Evolutionary conservation across 192 early-diverging fungal species (phyloP).

Genomic region (Gamsiella multidivaricata): DNA sequence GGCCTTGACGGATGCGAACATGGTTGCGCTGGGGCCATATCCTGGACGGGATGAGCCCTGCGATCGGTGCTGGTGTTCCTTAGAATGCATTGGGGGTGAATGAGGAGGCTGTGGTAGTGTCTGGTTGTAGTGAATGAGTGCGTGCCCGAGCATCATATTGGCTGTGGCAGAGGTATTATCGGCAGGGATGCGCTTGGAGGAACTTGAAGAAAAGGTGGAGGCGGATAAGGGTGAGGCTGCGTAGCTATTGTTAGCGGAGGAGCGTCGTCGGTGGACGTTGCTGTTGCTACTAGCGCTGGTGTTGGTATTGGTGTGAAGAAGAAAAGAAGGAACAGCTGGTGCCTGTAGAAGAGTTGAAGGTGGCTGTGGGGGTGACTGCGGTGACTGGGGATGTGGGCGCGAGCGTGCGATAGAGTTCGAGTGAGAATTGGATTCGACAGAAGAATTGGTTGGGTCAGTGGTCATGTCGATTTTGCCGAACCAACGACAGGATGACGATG

Average conservation of each 20-base stretch:
- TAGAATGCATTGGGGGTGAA: not conserved
- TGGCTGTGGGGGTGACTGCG: too few species aligned
- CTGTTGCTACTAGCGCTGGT: not conserved
- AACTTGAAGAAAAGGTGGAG: slow-evolving; percentile 2
- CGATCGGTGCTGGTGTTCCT: not conserved
- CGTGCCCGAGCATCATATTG: not conserved
- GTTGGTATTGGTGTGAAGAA: not conserved
- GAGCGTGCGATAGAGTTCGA: too few species aligned
- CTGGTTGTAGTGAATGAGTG: not conserved
- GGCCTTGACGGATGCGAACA: too few species aligned
- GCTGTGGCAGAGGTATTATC: slow-evolving; percentile 4
- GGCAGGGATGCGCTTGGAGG: not conserved
- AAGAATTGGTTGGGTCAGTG: not conserved
- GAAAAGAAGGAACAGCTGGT: too few species aligned
- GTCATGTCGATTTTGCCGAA: not conserved
- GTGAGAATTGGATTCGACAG: too few species aligned
- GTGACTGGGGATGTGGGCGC: too few species aligned
- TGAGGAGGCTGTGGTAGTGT: not conserved
- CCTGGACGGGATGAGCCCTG: not conserved
- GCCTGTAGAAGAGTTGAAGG: too few species aligned
- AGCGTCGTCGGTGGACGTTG: not conserved
- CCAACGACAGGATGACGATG: not conserved
- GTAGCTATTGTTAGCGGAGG: not conserved
- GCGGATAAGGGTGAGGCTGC: too few species aligned
- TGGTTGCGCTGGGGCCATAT: not conserved